phyloP scores from a whole-genome alignment of 2,329 filamentous ascomycete genomes.

The Dryadomyces quercus-mongolicae region DNA sequence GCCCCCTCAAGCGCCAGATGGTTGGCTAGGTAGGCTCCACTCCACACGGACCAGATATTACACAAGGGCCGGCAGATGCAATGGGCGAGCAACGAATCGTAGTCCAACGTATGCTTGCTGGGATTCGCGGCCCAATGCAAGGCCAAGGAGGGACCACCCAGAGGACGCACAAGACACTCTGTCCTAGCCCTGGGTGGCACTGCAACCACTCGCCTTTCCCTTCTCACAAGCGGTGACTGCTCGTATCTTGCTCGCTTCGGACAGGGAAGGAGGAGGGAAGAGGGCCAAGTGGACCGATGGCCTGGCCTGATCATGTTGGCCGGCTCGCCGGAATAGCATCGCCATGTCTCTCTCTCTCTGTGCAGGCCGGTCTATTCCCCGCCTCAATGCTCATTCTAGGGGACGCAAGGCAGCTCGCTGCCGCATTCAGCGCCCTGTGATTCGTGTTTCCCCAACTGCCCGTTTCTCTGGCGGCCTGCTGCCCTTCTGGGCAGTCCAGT shows the following conservation, averaged over 20 bases:
- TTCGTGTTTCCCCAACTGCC: no score
- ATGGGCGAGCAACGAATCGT: constrained; percentile 5
- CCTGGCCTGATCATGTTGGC: no score
- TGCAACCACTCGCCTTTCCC: not conserved
- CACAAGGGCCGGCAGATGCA: not conserved
- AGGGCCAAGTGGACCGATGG: no score
- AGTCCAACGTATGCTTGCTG: not conserved
- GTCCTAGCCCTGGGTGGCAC: not conserved
- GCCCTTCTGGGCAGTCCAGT: not conserved
- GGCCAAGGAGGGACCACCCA: not conserved
- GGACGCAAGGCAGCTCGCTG: not conserved
- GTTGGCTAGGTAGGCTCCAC: not conserved
- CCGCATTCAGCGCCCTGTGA: no score
- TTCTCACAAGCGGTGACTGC: no score
- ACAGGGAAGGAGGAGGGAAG: no score
- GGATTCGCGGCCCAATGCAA: not conserved
- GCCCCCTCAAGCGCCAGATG: constrained; percentile 2
- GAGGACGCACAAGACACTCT: not conserved
- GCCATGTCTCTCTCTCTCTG: no score
- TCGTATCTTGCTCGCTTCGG: no score
- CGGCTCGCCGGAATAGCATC: no score
- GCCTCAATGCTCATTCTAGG: no score
- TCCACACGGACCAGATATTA: not conserved
- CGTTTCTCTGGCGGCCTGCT: no score
- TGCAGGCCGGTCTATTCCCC: no score